Conservation (phyloP, 2,329 filamentous ascomycete species). For the Exserohilum turcica region DNA sequence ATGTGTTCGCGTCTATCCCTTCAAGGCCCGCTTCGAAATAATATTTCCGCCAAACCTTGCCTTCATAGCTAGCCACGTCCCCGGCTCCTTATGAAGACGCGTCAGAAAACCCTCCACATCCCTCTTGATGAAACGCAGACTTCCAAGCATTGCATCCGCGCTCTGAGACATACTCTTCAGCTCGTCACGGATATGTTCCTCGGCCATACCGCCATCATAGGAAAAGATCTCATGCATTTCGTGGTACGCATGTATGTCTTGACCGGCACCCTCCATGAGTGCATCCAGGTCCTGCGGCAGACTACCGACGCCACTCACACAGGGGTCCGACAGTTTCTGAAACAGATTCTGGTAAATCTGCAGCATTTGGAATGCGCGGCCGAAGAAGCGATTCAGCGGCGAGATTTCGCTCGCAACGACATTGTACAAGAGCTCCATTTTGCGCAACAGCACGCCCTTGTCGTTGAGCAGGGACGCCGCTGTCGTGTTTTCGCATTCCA, state of each 20-base stretch:
- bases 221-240: constrained; percentile 7
- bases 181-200: constrained; percentile 12
- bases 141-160: constrained; percentile 13
- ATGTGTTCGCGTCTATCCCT: neutral
- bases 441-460: neutral
- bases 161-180: constrained; percentile 11
- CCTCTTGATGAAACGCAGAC: constrained; percentile 9
- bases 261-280: constrained; percentile 6
- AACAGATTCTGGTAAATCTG: constrained; percentile 17
- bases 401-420: constrained; percentile 16
- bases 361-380: constrained; percentile 7
- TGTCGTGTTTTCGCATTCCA: constrained; percentile 13
- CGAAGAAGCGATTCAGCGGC: constrained; percentile 16
- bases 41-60: neutral
- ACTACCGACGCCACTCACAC: neutral
- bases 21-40: neutral
- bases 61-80: constrained; percentile 11
- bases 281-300: constrained; percentile 10
- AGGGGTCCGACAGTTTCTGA: constrained; percentile 6
- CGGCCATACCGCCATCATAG: constrained; percentile 4
- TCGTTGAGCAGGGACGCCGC: constrained; percentile 6
- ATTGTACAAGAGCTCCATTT: constrained; percentile 13
- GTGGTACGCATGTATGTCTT: constrained; percentile 15
- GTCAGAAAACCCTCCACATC: constrained; percentile 12
- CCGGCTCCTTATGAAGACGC: constrained; percentile 9